Conservation (phyloP, 2,329 filamentous ascomycete species). For the Colletotrichum sp. region DNA sequence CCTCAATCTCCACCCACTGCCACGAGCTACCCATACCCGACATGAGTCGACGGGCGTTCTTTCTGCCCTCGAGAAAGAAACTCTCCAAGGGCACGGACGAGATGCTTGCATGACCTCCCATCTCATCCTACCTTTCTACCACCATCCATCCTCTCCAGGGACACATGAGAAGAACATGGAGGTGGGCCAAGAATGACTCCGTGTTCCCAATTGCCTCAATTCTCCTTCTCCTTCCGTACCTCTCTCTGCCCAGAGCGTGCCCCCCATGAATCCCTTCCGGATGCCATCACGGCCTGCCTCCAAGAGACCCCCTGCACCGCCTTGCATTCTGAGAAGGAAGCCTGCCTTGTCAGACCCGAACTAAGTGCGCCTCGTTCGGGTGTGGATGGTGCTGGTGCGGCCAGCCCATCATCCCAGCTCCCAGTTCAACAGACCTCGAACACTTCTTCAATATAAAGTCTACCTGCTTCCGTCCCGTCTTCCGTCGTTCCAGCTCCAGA, state of each 20-base stretch:
- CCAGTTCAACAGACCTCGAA: not conserved
- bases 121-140: not conserved
- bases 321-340: conserved; percentile 16
- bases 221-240: not conserved
- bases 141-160: not conserved
- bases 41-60: not conserved
- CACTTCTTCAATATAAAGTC: conserved; percentile 9
- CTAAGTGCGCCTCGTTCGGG: conserved; percentile 12
- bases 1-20: not conserved
- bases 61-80: not conserved
- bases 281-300: not conserved
- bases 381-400: not conserved
- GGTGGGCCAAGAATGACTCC: not conserved
- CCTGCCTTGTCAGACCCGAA: conserved; percentile 19
- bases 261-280: not conserved
- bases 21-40: not conserved
- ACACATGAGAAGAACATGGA: not conserved
- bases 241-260: not conserved
- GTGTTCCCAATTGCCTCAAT: not conserved
- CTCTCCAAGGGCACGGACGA: not conserved
- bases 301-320: conserved; percentile 5
- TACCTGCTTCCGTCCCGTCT: not conserved
- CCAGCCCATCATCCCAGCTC: not conserved
- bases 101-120: not conserved
- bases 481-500: not conserved